Evolutionary conservation across 257 asterid species (phyloP).

Genomic region (Solanum sparsipilum): DNA sequence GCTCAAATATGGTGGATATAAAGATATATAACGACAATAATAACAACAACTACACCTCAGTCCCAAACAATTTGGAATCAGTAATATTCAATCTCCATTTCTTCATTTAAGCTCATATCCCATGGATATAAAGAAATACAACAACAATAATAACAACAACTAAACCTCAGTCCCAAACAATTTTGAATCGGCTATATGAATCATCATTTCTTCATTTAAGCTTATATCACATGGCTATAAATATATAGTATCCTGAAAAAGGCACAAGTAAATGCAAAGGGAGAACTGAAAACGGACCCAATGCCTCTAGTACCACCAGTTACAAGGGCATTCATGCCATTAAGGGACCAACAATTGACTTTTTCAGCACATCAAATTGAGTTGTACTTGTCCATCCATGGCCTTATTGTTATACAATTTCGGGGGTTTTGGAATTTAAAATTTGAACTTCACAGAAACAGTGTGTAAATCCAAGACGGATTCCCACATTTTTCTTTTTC

Average conservation of each 20-base stretch:
- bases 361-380: not conserved
- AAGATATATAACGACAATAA: too few relatives aligned
- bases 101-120: not conserved
- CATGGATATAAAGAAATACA: not conserved
- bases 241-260: too few relatives aligned
- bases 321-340: conserved; percentile 47
- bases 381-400: not conserved
- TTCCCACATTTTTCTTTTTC: not conserved
- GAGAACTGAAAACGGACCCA: conserved; percentile 17
- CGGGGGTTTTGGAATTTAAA: not conserved
- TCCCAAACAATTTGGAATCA: too few relatives aligned
- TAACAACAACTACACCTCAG: too few relatives aligned
- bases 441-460: not conserved
- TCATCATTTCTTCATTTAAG: not conserved
- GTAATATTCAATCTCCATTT: too few relatives aligned
- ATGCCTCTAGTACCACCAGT: conserved; percentile 61
- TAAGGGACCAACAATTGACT: conserved; percentile 34
- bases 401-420: not conserved
- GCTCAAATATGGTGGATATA: not conserved
- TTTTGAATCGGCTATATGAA: too few relatives aligned
- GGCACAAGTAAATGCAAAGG: not conserved
- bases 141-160: not conserved
- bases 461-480: not conserved
- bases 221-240: not conserved
- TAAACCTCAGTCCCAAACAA: not conserved